Base-by-base conservation (phyloP, 2,329 filamentous ascomycete species). In the Monilinia polystroma region DNA sequence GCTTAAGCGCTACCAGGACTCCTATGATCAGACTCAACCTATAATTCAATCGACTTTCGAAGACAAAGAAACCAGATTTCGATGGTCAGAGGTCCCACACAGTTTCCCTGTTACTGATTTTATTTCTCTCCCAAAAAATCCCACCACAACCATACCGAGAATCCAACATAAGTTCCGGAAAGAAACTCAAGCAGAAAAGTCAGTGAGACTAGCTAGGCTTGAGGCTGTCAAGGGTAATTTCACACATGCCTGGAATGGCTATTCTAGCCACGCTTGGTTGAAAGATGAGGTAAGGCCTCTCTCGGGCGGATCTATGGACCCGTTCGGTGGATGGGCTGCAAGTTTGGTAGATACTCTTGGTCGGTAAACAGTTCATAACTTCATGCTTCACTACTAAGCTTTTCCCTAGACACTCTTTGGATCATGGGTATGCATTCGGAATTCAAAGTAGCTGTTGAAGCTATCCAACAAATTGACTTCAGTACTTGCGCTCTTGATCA, bases 251-350 rank as follows among this genome's bases (percentile, higher is more conserved):
- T 98, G 94, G 94, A 79, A 82, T 3, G 91, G 91, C 18, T 98
- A 98, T 79, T 89, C 85, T 74, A 82, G 87, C 67, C 83, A 88
- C 72, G 94, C 93, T 8, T 94, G 91, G 87, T 85, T 88, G 70
- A 90, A 94, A 71, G 94, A 98, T 75, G 94, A 98, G 79, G 79
- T 98, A 11, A 83, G 79, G 59, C 94, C 94, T 1, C 80, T 94
- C 12, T 85, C 85, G 43, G 88, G 88, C 64, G 80, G 79, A 7
- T 85, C 81, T 68, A 85, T 85, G 41, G 90, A 97, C 75, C 90
- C 91, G 0, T 97, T 97, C 77, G 93, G 92, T 74, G 92, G 90
- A 55, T 97, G 92, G 93, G 91, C 90, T 16, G 92, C 92, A 12
- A 95, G 92, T 0, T 76, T 96, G 68, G 90, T 96, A 4, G 92